Evolutionary conservation across 75 land plant genomes (phyloP).

Genomic region (Pinus tabuliformis): DNA sequence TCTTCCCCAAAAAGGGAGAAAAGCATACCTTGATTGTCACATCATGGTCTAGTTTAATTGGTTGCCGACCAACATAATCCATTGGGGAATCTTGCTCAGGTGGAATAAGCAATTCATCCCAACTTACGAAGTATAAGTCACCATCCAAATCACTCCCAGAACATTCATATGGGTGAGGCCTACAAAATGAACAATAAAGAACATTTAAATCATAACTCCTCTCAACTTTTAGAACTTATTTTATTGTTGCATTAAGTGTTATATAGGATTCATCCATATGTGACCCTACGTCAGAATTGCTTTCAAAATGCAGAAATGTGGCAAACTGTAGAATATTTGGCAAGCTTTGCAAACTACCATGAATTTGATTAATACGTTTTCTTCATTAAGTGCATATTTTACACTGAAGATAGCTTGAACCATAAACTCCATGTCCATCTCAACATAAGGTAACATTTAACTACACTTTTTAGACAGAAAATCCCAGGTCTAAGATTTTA

Average conservation of each 20-base stretch:
- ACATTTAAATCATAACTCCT: neutral
- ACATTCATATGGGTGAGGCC: conserved; percentile 59
- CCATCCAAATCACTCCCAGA: conserved; percentile 67
- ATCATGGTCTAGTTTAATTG: conserved; percentile 34
- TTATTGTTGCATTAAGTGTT: neutral
- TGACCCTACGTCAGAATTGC: neutral
- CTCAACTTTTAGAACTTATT: neutral
- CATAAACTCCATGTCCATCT: neutral
- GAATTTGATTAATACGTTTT: neutral
- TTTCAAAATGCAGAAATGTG: neutral
- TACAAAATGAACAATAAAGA: conserved; percentile 1
- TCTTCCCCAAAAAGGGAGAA: neutral
- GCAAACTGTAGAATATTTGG: no score
- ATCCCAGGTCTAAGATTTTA: no score
- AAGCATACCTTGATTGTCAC: conserved; percentile 30
- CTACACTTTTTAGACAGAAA: no score
- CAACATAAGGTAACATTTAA: neutral
- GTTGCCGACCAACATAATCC: conserved; percentile 31
- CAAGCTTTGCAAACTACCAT: neutral
- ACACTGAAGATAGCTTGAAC: neutral
- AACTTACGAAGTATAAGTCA: conserved; percentile 45
- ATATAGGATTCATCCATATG: neutral
- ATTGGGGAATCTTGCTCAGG: conserved; percentile 27
- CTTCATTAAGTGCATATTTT: neutral
- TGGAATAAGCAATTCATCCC: conserved; percentile 45